Base-by-base conservation (phyloP, 2,329 filamentous ascomycete species). In the Huntiella bhutanensis region DNA sequence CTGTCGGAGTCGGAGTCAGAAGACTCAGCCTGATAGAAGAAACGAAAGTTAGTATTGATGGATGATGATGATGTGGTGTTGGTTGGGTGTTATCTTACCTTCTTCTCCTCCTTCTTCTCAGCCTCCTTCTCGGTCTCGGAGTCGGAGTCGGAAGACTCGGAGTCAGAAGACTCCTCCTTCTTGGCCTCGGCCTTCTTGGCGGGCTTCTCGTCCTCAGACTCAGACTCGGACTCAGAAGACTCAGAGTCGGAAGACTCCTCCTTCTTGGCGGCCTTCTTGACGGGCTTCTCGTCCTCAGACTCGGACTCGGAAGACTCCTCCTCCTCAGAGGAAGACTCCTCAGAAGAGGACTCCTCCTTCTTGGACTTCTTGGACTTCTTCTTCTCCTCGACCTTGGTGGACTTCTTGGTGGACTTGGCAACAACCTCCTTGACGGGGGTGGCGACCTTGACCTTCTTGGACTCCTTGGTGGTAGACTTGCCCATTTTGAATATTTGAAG, bases 321-420 rank as follows among this genome's bases (percentile, higher is more conserved):
- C 44, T 52, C 54, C 50, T 60, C 58, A 43, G 46, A 48, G 36
- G 59, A 59, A 19, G 52, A 60, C 40, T 62, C 62, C 54, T 59
- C 61, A 35, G 60, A 63, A 15, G 32, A 35, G 47, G 62, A 61
- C 55, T 66, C 63, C 46, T 62, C 58, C 55, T 67, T 62, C 42
- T 55, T 55, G 28, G 62, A 60, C 59, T 68, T 66, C 57, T 67
- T 64, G 22, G 33, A 47, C 37, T 63, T 60, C 41, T 63, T 55
- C 45, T 45, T 45, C 35, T 47, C 33, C 40, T 47, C 45, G 22
- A 48, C 65, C 64, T 76, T 79, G 58, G 75, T 63, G 53, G 70
- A 57, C 62, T 70, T 70, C 62, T 74, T 73, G 54, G 66, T 59
- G 49, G 70, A 71, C 60, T 80, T 69, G 56, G 82, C 69, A 53